Evolutionary conservation across 805 yeast genomes (phyloP), one percentile per base, ranked within the genome.

Genomic region (Cyberlindnera maritima): DNA sequence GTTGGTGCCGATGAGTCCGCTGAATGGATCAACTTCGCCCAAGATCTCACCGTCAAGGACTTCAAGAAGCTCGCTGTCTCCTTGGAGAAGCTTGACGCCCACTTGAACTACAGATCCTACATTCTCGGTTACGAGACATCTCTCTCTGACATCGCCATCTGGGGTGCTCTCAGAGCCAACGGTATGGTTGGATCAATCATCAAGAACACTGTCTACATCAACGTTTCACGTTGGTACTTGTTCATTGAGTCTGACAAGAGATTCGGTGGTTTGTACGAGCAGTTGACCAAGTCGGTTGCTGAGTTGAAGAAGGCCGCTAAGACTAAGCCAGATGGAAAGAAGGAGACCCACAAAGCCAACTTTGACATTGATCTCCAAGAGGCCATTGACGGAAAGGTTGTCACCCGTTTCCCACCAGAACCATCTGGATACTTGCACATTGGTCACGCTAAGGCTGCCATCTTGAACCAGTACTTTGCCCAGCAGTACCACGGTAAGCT

Each of bases 351-450:
- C 76, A 88, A 89, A 73, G 98, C 99, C 53, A 91, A 86, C 68
- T 94, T 86, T 58, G 97, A 91, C 66, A 94, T 94, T 62, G 94
- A 88, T 61, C 80, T 94, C 56, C 87, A 86, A 49, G 95, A 83
- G 65, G 99, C 99, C 49, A 82, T 79, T 61, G 82, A 85, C 48
- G 99, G 99, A 55, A 75, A 91, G 70, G 99, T 94, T 48, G 98
- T 95, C 45, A 95, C 99, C 45, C 86, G 99, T 73, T 94, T 94
- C 82, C 99, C 96, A 49, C 99, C 99, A 55, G 99, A 94, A 75
- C 99, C 99, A 50, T 88, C 96, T 72, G 99, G 99, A 72, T 94
- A 91, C 70, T 79, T 94, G 70, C 99, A 94, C 71, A 94, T 94
- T 71, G 99, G 99, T 58, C 99, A 94, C 66, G 99, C 96, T 51